Percentiles rank a stretch among this genome's conserved stretches.
Conservation (phyloP, 2,329 filamentous ascomycete species). For the Stachybotrys echinatus region DNA sequence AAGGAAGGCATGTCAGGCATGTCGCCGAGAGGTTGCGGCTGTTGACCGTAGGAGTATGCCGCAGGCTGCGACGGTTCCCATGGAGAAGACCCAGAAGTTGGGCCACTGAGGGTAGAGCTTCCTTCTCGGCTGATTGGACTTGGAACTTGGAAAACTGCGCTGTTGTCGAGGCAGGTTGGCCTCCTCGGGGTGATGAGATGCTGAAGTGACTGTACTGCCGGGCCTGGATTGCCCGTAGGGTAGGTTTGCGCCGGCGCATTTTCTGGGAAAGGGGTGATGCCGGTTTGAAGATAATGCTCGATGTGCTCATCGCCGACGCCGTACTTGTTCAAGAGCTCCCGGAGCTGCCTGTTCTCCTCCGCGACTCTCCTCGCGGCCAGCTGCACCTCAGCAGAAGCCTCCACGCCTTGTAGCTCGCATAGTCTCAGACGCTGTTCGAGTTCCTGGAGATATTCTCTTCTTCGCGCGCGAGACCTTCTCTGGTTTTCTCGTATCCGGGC, state of each 20-base stretch:
- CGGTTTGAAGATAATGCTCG: constrained; percentile 29
- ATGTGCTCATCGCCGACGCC: constrained; percentile 55
- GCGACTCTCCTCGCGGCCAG: constrained; percentile 61
- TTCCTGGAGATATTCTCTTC: constrained; percentile 68
- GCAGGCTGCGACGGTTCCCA: constrained; percentile 23
- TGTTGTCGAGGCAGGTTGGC: constrained; percentile 20
- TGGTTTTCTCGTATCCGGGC: constrained; percentile 71
- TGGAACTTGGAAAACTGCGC: constrained; percentile 18
- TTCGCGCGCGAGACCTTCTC: constrained; percentile 65
- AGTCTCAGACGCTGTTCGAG: constrained; percentile 56
- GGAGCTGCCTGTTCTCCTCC: constrained; percentile 63
- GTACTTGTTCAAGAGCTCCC: constrained; percentile 50
- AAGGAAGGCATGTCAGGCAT: background rate
- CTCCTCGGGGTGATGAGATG: constrained; percentile 30
- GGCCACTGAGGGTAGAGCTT: constrained; percentile 23
- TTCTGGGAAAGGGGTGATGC: constrained; percentile 7
- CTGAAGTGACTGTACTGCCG: constrained; percentile 28
- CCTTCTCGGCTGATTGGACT: constrained; percentile 25
- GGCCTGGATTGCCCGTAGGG: constrained; percentile 14
- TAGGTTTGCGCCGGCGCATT: constrained; percentile 9
- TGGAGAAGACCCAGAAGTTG: constrained; percentile 23
- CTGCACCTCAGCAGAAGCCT: constrained; percentile 68
- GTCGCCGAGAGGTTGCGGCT: background rate
- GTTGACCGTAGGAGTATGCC: background rate
- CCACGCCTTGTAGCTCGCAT: constrained; percentile 60